These are phyloP conservation scores for Acacia melanoxylon DNA, from an alignment of 306 rosid genomes.

Conservation along the genomic window DNA sequence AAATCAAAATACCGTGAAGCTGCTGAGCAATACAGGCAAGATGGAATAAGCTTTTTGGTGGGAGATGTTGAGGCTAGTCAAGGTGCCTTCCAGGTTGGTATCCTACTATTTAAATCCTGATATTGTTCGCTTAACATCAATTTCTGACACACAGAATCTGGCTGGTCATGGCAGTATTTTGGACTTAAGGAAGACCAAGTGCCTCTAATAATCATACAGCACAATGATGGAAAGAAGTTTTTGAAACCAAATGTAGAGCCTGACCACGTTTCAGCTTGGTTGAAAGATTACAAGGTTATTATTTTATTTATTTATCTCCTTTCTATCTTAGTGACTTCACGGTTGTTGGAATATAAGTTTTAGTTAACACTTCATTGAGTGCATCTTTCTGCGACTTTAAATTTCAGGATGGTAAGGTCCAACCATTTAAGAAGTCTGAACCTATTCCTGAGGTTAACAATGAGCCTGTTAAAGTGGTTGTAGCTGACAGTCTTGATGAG, in stretches of 20 bases:
- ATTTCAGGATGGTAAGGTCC: constrained; percentile 73
- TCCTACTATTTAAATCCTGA: constrained; percentile 10
- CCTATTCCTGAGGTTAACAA: constrained; percentile 79
- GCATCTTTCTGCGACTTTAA: constrained; percentile 16
- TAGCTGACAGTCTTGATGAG: constrained; percentile 70
- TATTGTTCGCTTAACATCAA: constrained; percentile 5
- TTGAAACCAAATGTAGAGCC: constrained; percentile 67
- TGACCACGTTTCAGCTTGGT: constrained; percentile 71
- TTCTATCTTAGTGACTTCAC: not conserved
- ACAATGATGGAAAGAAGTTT: constrained; percentile 63
- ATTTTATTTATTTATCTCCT: not conserved
- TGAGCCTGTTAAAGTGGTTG: constrained; percentile 92
- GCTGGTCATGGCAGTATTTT: constrained; percentile 60
- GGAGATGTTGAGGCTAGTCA: constrained; percentile 75
- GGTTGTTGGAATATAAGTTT: not conserved
- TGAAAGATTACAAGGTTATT: constrained; percentile 81
- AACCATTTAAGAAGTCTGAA: constrained; percentile 66
- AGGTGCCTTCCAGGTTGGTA: constrained; percentile 85
- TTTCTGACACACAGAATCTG: constrained; percentile 32
- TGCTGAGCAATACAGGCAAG: constrained; percentile 66
- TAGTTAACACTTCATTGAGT: not conserved
- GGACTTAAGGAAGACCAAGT: constrained; percentile 84
- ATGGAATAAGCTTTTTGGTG: constrained; percentile 71
- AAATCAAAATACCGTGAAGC: constrained; percentile 66
- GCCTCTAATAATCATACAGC: constrained; percentile 77